Percentiles rank a stretch among this genome's conserved stretches.
These are phyloP conservation scores for Colletotrichum agaves DNA, from an alignment of 2,329 filamentous ascomycete species.

Conservation along the genomic window DNA sequence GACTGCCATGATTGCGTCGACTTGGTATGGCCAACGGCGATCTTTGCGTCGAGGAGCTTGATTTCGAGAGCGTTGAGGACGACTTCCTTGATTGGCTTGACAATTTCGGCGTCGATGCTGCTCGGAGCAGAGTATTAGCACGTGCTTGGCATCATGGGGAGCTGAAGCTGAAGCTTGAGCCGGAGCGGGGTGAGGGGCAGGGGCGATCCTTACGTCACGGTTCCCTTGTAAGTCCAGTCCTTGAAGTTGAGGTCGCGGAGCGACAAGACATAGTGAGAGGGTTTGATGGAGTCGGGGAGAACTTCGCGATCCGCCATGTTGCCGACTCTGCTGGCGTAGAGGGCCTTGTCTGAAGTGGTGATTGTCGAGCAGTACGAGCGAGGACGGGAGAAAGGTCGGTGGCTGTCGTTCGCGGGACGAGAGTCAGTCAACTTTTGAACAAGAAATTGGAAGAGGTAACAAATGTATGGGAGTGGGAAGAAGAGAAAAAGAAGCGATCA, in stretches of 20 bases:
- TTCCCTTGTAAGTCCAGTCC: conserved; percentile 82
- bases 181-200: conserved; percentile 19
- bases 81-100: conserved; percentile 78
- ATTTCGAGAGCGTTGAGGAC: conserved; percentile 88
- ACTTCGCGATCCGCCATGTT: conserved; percentile 70
- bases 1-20: conserved; percentile 67
- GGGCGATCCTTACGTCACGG: conserved; percentile 64
- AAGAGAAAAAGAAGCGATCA: conserved; percentile 1
- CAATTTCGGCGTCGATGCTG: conserved; percentile 80
- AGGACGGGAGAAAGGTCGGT: conserved; percentile 22
- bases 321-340: conserved; percentile 41
- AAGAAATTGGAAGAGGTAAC: no score
- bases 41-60: conserved; percentile 74
- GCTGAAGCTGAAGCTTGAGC: conserved; percentile 8
- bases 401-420: conserved; percentile 2
- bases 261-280: conserved; percentile 85
- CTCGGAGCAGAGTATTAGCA: conserved; percentile 22
- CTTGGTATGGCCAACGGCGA: conserved; percentile 68
- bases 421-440: conserved; percentile 14
- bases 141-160: background rate
- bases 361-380: conserved; percentile 41
- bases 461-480: background rate
- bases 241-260: conserved; percentile 84
- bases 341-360: conserved; percentile 40
- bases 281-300: conserved; percentile 75